Evolutionary conservation across 495 filamentous ascomycete genomes (phyloP).

Genomic region (Neurospora discreta): DNA sequence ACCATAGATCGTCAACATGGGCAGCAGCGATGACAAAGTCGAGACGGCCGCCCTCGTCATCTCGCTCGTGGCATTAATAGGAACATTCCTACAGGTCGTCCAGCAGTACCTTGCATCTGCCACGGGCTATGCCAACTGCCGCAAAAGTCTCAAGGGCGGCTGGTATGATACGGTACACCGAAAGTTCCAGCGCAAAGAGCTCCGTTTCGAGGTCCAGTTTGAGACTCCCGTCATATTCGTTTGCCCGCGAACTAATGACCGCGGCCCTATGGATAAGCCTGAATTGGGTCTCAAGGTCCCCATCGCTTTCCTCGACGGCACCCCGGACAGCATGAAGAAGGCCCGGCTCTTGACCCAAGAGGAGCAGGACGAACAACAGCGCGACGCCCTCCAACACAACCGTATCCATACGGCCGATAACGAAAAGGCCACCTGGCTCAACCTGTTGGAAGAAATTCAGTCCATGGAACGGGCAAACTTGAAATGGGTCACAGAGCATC

Average conservation of each 20-base stretch:
- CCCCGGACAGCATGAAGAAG: too few species aligned
- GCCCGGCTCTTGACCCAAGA: too few species aligned
- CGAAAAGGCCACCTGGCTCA: conserved; percentile 36
- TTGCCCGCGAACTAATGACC: conserved; percentile 3
- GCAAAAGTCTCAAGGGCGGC: conserved; percentile 31
- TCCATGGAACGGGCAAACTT: conserved; percentile 31
- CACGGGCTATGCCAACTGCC: conserved; percentile 29
- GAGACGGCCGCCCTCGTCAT: conserved; percentile 22
- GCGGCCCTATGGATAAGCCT: too few species aligned
- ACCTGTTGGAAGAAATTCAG: conserved; percentile 32
- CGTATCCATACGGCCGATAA: conserved; percentile 36
- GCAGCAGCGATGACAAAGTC: conserved; percentile 2
- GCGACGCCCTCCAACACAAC: background rate
- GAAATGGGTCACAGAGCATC: conserved; percentile 26
- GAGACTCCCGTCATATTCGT: conserved; percentile 40
- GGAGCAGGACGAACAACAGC: too few species aligned
- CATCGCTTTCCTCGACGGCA: too few species aligned
- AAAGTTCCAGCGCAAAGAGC: conserved; percentile 27
- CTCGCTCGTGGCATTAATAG: conserved; percentile 27
- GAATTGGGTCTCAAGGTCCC: too few species aligned
- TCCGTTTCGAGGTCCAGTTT: conserved; percentile 40
- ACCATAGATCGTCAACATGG: background rate
- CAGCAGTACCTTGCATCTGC: conserved; percentile 35
- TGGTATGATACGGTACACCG: conserved; percentile 33
- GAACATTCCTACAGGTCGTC: conserved; percentile 28